Percentiles rank a stretch among this genome's conserved stretches.
Conservation (phyloP, 345 rosid genomes). For the Chamaenerion angustifolium region DNA sequence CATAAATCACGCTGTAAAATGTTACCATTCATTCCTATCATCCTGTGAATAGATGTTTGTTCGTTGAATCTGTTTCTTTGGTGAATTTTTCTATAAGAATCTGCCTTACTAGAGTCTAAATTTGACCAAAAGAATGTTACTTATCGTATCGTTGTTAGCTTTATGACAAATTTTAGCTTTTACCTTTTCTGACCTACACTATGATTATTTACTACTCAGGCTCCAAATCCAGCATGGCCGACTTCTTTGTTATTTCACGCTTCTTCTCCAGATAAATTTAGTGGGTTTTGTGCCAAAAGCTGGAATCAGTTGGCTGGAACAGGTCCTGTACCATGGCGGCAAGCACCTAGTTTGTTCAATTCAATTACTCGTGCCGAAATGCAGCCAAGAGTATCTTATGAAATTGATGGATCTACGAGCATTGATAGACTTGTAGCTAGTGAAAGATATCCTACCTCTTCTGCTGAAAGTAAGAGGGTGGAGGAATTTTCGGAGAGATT, state of each 20-base stretch:
- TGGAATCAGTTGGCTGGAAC: conserved; percentile 63
- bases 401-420: conserved; percentile 32
- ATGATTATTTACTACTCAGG: conserved; percentile 25
- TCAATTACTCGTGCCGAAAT: conserved; percentile 46
- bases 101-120: no score
- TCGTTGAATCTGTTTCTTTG: no score
- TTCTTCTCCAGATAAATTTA: conserved; percentile 40
- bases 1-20: no score
- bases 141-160: not conserved
- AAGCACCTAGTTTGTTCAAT: conserved; percentile 51
- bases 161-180: not conserved
- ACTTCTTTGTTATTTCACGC: conserved; percentile 26
- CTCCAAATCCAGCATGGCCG: conserved; percentile 36
- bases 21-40: no score
- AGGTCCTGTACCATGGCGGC: conserved; percentile 67
- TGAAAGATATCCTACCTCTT: conserved; percentile 29
- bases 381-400: conserved; percentile 33
- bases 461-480: conserved; percentile 40
- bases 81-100: no score
- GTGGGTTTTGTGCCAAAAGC: conserved; percentile 36
- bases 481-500: conserved; percentile 46
- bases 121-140: no score
- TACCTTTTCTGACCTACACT: not conserved
- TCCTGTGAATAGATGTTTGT: no score
- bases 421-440: conserved; percentile 27